Evolutionary conservation across 768 basidiomycete species (phyloP).

Genomic region (Mycena sanguinolenta): DNA sequence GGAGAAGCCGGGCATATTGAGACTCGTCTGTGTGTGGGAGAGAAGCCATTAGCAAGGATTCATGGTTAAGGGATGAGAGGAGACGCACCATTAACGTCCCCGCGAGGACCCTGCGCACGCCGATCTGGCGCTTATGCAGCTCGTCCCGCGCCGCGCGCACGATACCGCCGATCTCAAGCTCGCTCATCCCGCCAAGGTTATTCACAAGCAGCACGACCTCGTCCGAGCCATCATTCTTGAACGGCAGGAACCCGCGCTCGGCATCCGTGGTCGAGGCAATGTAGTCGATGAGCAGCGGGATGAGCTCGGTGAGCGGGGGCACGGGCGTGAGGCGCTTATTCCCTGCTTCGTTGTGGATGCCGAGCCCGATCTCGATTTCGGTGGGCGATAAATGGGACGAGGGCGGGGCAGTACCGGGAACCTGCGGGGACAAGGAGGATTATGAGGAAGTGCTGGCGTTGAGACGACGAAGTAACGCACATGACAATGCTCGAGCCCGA

Average conservation of each 20-base stretch:
- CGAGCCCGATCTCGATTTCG: slow-evolving; percentile 91
- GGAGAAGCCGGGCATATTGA: slow-evolving; percentile 95
- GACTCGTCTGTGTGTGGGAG: slow-evolving; percentile 70
- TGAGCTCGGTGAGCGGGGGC: slow-evolving; percentile 77
- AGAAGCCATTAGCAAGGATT: not conserved
- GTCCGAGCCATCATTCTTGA: slow-evolving; percentile 68
- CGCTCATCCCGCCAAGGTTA: slow-evolving; percentile 89
- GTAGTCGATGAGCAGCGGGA: slow-evolving; percentile 77
- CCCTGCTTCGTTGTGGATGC: slow-evolving; percentile 93
- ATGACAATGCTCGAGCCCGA: slow-evolving; percentile 91
- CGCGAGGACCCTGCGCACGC: slow-evolving; percentile 71
- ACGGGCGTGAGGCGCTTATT: slow-evolving; percentile 75
- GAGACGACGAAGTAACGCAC: slow-evolving; percentile 53
- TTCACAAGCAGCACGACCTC: slow-evolving; percentile 86
- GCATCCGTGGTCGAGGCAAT: slow-evolving; percentile 79
- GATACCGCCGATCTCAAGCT: slow-evolving; percentile 82
- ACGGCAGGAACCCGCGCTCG: slow-evolving; percentile 84
- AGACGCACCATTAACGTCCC: slow-evolving; percentile 89
- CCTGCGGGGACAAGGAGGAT: slow-evolving; percentile 53
- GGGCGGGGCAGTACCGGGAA: slow-evolving; percentile 79
- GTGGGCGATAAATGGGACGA: slow-evolving; percentile 66
- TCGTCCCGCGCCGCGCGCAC: slow-evolving; percentile 70
- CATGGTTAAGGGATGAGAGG: not conserved
- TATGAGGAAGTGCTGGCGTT: not conserved
- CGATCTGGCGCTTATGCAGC: slow-evolving; percentile 69